Base-by-base conservation (phyloP, 371 early-diverging fungal genomes). In the Mycotypha africana region DNA sequence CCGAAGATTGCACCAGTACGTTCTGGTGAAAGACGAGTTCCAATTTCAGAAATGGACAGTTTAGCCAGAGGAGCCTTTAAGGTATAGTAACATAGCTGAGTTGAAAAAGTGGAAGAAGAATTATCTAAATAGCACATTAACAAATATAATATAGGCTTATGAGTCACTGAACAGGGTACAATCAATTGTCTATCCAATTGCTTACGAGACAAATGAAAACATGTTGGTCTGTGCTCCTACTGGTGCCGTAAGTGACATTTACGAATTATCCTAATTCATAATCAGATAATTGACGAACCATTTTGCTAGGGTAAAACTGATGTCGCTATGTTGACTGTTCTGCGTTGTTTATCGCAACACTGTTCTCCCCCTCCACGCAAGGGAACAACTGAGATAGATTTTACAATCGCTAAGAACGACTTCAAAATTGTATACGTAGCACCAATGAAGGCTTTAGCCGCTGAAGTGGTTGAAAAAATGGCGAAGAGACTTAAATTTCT, bases 191-290 rank as follows among this genome's bases (percentile, higher is more conserved):
- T 94, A 86, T 60, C 95, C 93, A 4, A 80, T 90, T 7, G 95
- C 95, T 0, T 95, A 88, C 53, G 83, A 85, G 24, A 87, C 94
- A 9, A 93, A 96, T 66, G 95, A 95, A 59, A 99, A 99, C 60
- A 88, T 99, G 80, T 80, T 99, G 24, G 90, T 99, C 14, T 97
- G 93, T 70, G 99, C 99, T 5, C 99, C 99, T 0, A 99, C 99
- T 1, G 99, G 99, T 52, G 92, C 98, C 38, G 87, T 83, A 80
- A 75, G 76, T 87, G 51, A 37, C 33, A 37, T 16, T 11, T 28
- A 16, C 37, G 3, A n/a, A 16, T 21, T 20, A 26, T 25, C 17
- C 23, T 14, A 32, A 12, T 12, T 8, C n/a, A n/a, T n/a, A n/a
- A n/a, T n/a, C n/a, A n/a, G n/a, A 8, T 8, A 8, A 6, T 60